phyloP scores from a whole-genome alignment of 1,284 basidiomycete species.

The Naganishia liquefaciens region DNA sequence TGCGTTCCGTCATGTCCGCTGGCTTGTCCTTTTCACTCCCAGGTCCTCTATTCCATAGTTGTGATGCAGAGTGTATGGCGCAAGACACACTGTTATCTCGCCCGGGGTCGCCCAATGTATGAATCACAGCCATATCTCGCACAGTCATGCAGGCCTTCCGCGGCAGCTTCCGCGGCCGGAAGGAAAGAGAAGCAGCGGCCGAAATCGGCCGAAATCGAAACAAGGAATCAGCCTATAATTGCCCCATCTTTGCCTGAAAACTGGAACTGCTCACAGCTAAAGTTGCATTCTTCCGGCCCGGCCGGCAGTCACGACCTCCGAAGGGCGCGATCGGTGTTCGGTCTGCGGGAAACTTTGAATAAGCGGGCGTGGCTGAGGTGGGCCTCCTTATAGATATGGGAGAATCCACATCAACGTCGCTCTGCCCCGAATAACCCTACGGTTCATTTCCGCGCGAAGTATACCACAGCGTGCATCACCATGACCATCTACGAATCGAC shows the following conservation, averaged over 20 bases:
- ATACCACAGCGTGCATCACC: constrained; percentile 1
- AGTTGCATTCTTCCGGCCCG: too few relatives aligned
- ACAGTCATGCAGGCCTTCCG: not conserved
- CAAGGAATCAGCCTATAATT: too few relatives aligned
- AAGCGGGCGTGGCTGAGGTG: too few relatives aligned
- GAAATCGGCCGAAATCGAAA: not conserved
- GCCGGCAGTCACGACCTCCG: too few relatives aligned
- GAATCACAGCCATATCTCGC: too few relatives aligned
- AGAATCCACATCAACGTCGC: not conserved
- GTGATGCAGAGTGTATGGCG: not conserved
- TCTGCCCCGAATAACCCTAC: not conserved
- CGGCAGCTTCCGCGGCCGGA: not conserved
- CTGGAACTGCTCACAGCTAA: too few relatives aligned
- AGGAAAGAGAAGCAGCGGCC: not conserved
- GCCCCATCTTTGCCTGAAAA: too few relatives aligned
- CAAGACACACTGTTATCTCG: too few relatives aligned
- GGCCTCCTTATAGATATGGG: not conserved
- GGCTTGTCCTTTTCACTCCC: not conserved
- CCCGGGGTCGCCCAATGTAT: too few relatives aligned
- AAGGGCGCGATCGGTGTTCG: not conserved
- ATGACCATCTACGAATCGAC: constrained; percentile 27
- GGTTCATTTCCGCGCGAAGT: too few relatives aligned
- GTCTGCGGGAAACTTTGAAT: not conserved
- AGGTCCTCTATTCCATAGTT: not conserved
- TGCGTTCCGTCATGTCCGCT: constrained; percentile 27